Evolutionary conservation across 2,329 filamentous ascomycete genomes (phyloP).

Genomic region (Hymenoscyphus repandus): DNA sequence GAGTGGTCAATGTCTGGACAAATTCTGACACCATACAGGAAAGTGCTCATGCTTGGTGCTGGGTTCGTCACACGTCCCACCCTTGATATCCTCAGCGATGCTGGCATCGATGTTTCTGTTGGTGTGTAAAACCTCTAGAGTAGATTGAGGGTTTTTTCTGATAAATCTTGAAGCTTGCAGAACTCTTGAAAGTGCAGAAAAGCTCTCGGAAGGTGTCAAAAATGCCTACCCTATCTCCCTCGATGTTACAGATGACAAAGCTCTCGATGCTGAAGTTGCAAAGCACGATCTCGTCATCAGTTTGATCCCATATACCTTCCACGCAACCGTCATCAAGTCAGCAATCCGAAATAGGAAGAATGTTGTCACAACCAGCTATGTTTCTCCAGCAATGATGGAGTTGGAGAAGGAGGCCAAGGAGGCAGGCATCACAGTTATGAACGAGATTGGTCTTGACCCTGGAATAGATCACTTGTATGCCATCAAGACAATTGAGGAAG

Average conservation of each 20-base stretch:
- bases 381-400: constrained; percentile 88
- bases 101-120: constrained; percentile 52
- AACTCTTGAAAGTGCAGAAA: constrained; percentile 71
- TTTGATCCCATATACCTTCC: constrained; percentile 89
- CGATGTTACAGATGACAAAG: constrained; percentile 71
- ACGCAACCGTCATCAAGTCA: constrained; percentile 84
- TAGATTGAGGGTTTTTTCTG: background rate
- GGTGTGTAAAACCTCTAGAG: constrained; percentile 34
- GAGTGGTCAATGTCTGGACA: background rate
- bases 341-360: constrained; percentile 93
- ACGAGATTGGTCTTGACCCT: constrained; percentile 81
- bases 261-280: constrained; percentile 74
- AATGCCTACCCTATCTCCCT: constrained; percentile 73
- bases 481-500: constrained; percentile 79
- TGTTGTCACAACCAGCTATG: constrained; percentile 92
- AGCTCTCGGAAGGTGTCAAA: constrained; percentile 66
- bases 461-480: constrained; percentile 71
- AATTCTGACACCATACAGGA: constrained; percentile 16
- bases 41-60: constrained; percentile 45
- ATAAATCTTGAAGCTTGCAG: constrained; percentile 59
- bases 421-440: constrained; percentile 94
- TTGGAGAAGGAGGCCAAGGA: constrained; percentile 78
- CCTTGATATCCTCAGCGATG: constrained; percentile 51
- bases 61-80: constrained; percentile 53
- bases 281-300: constrained; percentile 75